Conservation (phyloP, 208 protist species). For the Blastocrithidia nonstop region DNA sequence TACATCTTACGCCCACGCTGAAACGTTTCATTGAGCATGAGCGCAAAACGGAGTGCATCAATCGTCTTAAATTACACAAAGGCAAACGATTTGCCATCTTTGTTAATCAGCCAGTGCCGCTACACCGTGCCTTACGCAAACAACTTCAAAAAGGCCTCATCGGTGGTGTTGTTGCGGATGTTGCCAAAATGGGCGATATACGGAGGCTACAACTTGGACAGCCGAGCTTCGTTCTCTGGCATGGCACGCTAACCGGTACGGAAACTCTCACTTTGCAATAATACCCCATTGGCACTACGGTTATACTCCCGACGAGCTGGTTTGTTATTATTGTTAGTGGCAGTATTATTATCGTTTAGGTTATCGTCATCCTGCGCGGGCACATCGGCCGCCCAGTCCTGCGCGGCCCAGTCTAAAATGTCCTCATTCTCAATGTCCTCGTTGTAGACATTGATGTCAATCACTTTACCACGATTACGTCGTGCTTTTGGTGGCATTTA, state of each 20-base stretch:
- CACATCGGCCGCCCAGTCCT: conserved; percentile 38
- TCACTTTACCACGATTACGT: conserved; percentile 58
- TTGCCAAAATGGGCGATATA: conserved; percentile 76
- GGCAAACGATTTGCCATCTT: conserved; percentile 70
- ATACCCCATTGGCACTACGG: conserved; percentile 34
- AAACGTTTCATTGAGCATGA: conserved; percentile 41
- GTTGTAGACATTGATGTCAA: conserved; percentile 68
- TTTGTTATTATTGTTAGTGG: conserved; percentile 39
- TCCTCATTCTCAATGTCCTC: conserved; percentile 62
- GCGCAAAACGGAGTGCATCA: conserved; percentile 44
- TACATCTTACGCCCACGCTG: conserved; percentile 54
- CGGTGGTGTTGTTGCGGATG: conserved; percentile 62
- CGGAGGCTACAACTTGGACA: conserved; percentile 46
- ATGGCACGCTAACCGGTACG: conserved; percentile 15
- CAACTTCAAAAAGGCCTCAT: conserved; percentile 52
- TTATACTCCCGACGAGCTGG: conserved; percentile 46
- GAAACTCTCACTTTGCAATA: conserved; percentile 45
- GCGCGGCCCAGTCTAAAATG: conserved; percentile 60
- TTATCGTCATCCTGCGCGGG: conserved; percentile 13
- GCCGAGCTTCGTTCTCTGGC: conserved; percentile 10
- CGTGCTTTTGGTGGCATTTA: conserved; percentile 58
- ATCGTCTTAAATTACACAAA: conserved; percentile 69
- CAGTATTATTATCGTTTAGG: conserved; percentile 16
- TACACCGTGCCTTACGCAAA: conserved; percentile 43
- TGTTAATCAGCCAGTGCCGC: conserved; percentile 48